Conservation (phyloP, 345 rosid species). For the Angophora floribunda region DNA sequence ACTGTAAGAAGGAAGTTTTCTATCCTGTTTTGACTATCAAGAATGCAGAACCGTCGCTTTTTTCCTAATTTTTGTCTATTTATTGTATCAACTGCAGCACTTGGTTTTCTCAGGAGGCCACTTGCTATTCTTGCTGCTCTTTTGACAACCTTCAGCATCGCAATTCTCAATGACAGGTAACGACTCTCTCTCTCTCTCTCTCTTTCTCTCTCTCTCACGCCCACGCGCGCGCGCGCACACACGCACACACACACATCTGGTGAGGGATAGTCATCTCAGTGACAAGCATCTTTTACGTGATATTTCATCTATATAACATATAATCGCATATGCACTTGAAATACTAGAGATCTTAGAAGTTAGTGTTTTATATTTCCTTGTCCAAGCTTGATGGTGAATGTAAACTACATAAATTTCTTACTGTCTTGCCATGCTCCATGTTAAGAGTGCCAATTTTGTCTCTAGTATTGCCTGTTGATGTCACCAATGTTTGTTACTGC, state of each 20-base stretch:
- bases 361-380: neutral
- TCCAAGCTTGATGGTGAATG: neutral
- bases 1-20: neutral
- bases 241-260: neutral
- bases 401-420: neutral
- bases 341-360: neutral
- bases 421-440: neutral
- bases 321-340: neutral
- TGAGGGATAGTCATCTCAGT: neutral
- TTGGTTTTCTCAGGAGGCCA: slow-evolving; percentile 87
- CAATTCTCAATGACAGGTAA: slow-evolving; percentile 88
- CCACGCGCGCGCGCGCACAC: rapidly evolving
- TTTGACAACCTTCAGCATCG: slow-evolving; percentile 60
- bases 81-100: slow-evolving; percentile 22
- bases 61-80: neutral
- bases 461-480: neutral
- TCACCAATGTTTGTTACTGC: slow-evolving; percentile 3
- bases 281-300: neutral
- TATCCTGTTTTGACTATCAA: neutral
- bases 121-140: slow-evolving; percentile 70
- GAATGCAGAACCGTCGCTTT: neutral
- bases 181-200: neutral
- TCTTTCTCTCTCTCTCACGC: neutral
- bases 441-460: neutral
- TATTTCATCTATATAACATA: neutral